These are phyloP conservation scores for Chondrus crispus DNA, from an alignment of 23 red algal genomes.

Conservation along the genomic window DNA sequence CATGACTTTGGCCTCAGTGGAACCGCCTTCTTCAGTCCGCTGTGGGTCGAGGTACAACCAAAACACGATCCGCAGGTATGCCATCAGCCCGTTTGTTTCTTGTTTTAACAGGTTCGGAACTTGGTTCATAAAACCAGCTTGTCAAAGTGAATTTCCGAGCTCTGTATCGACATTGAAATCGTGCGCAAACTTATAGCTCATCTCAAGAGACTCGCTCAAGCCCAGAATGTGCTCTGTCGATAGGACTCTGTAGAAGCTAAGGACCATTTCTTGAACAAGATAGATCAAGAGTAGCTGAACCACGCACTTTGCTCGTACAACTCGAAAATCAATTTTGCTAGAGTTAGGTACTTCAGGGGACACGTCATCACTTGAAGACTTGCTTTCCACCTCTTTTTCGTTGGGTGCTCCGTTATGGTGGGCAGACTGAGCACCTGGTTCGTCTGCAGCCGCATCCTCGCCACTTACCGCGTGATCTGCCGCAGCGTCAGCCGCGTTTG, in stretches of 20 bases:
- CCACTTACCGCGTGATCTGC: neutral
- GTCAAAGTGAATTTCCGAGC: constrained; percentile 80
- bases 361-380: too few relatives aligned
- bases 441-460: neutral
- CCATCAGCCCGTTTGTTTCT: constrained; percentile 78
- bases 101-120: constrained; percentile 95
- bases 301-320: constrained; percentile 93
- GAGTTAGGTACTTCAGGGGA: neutral
- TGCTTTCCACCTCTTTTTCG: neutral
- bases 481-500: neutral
- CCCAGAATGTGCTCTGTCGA: constrained; percentile 53
- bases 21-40: constrained; percentile 12
- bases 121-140: constrained; percentile 96
- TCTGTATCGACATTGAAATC: constrained; percentile 87
- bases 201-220: constrained; percentile 40
- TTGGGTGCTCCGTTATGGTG: neutral
- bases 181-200: constrained; percentile 82
- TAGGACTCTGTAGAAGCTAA: constrained; percentile 53
- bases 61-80: constrained; percentile 73
- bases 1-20: constrained; percentile 55
- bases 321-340: constrained; percentile 67
- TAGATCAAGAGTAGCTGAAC: constrained; percentile 89
- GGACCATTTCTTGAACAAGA: constrained; percentile 76
- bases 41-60: constrained; percentile 67
- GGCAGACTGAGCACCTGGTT: neutral